Evolutionary conservation across 441 rosid genomes (phyloP).

Genomic region (Pelargonium hybrid): DNA sequence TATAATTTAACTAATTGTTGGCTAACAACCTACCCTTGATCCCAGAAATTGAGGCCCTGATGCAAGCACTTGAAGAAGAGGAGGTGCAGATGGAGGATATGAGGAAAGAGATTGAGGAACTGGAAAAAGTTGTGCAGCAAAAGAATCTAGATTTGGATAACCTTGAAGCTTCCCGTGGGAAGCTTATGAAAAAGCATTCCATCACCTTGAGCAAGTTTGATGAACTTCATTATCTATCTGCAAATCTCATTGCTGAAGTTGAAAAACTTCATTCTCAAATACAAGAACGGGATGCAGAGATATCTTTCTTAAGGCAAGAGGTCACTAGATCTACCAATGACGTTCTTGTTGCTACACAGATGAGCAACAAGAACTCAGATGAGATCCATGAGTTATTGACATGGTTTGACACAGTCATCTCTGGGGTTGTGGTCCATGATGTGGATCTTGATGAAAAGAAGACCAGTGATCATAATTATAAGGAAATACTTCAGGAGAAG

Average conservation of each 20-base stretch:
- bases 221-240: conserved; percentile 92
- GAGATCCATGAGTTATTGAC: conserved; percentile 48
- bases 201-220: conserved; percentile 80
- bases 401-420: conserved; percentile 51
- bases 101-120: conserved; percentile 48
- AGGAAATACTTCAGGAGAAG: conserved; percentile 56
- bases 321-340: conserved; percentile 93
- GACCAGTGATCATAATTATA: conserved; percentile 34
- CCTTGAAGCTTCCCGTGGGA: conserved; percentile 75
- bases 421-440: conserved; percentile 37
- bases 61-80: conserved; percentile 99
- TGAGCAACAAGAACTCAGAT: conserved; percentile 44
- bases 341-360: conserved; percentile 67
- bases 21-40: conserved; percentile 17
- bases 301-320: conserved; percentile 97
- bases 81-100: conserved; percentile 91
- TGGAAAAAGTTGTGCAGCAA: conserved; percentile 53
- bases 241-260: conserved; percentile 69
- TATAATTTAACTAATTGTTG: conserved; percentile 1
- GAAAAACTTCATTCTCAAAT: conserved; percentile 87
- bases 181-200: conserved; percentile 77
- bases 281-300: conserved; percentile 84
- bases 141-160: conserved; percentile 61
- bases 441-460: conserved; percentile 34
- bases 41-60: conserved; percentile 86